phyloP scores from a whole-genome alignment of 106 monocot species.

The Acanthochlamys bracteata region DNA sequence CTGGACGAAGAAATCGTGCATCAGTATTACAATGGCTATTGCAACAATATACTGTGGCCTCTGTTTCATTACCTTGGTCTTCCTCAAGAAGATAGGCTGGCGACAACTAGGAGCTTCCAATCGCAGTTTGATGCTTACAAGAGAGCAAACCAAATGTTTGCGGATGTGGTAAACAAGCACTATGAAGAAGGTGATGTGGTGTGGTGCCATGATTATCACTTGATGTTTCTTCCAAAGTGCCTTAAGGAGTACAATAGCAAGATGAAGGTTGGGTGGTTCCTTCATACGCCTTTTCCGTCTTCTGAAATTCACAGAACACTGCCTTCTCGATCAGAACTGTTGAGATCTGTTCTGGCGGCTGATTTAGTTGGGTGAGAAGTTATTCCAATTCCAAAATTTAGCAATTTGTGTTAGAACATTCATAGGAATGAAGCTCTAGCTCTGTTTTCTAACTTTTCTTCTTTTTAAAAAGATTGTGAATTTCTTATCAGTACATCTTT shows the following conservation, averaged over 20 bases:
- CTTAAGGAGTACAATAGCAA: slow-evolving; percentile 80
- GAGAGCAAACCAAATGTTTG: slow-evolving; percentile 93
- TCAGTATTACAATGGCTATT: slow-evolving; percentile 98
- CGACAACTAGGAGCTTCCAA: slow-evolving; percentile 96
- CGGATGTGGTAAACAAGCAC: slow-evolving; percentile 83
- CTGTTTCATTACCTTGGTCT: slow-evolving; percentile 95
- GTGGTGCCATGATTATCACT: slow-evolving; percentile 98
- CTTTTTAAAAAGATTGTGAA: not conserved
- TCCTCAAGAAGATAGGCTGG: slow-evolving; percentile 89
- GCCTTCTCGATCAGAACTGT: slow-evolving; percentile 72
- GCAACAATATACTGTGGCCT: slow-evolving; percentile 97
- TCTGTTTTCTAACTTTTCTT: not conserved
- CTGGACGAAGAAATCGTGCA: slow-evolving; percentile 98
- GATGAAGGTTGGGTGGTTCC: slow-evolving; percentile 96
- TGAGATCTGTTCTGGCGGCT: slow-evolving; percentile 84
- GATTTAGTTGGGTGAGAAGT: slow-evolving; percentile 69
- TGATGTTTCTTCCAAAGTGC: slow-evolving; percentile 96
- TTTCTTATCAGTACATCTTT: no score
- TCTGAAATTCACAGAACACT: slow-evolving; percentile 84
- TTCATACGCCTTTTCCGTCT: slow-evolving; percentile 93
- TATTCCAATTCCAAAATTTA: not conserved
- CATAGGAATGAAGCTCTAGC: not conserved
- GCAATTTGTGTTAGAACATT: not conserved
- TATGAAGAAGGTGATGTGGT: slow-evolving; percentile 98
- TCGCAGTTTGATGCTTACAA: slow-evolving; percentile 97